These are phyloP conservation scores for Suillus cothurnatus DNA, from an alignment of 768 basidiomycete genomes.

Conservation along the genomic window DNA sequence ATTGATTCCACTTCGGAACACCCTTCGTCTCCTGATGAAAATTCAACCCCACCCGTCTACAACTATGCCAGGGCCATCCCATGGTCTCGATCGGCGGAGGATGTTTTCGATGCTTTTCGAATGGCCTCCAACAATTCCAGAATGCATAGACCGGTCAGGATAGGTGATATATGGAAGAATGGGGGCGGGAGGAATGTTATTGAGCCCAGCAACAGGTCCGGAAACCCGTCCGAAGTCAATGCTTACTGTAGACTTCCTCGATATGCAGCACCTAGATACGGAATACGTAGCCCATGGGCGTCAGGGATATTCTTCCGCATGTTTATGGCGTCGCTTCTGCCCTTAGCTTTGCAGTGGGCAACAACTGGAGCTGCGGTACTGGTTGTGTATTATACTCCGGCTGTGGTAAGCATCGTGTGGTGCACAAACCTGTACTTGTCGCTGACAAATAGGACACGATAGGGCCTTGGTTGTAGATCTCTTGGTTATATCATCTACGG, in stretches of 20 bases:
- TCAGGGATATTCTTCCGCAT: constrained; percentile 20
- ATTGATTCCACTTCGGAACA: not conserved
- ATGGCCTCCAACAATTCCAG: constrained; percentile 13
- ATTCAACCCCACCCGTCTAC: constrained; percentile 25
- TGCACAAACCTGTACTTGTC: not conserved
- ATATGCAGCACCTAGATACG: not conserved
- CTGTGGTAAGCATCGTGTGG: constrained; percentile 15
- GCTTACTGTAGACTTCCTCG: constrained; percentile 16
- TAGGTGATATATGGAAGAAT: constrained; percentile 3
- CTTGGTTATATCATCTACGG: constrained; percentile 33
- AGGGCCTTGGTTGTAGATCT: constrained; percentile 39
- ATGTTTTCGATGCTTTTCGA: constrained; percentile 2
- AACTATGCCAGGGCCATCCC: constrained; percentile 25
- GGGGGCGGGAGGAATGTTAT: constrained; percentile 1
- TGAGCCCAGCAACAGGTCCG: constrained; percentile 10
- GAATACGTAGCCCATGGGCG: constrained; percentile 18
- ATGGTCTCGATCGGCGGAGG: constrained; percentile 20
- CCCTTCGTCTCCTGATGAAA: constrained; percentile 24
- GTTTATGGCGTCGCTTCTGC: constrained; percentile 21
- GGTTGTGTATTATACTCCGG: constrained; percentile 27
- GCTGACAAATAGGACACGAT: not conserved
- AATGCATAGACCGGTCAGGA: constrained; percentile 12
- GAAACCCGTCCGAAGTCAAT: constrained; percentile 15
- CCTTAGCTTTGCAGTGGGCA: constrained; percentile 29
- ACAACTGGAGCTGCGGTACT: constrained; percentile 27